Conservation (phyloP, 2,329 filamentous ascomycete species). For the Chrysosporium keratinophilum region DNA sequence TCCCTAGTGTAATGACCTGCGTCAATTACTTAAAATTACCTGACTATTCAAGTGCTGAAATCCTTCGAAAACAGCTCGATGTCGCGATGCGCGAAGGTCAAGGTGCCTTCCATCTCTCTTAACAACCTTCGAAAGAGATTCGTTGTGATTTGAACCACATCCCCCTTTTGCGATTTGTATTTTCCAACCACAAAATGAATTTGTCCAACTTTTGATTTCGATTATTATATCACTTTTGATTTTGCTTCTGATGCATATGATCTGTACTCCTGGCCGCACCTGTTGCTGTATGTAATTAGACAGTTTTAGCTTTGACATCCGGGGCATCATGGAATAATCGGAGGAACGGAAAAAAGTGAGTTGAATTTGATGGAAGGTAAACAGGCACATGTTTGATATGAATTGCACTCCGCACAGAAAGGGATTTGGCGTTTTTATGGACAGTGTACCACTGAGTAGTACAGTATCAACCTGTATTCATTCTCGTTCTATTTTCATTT, state of each 20-base stretch:
- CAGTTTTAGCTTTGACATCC: background rate
- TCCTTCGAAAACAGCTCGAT: slow-evolving; percentile 66
- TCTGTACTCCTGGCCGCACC: background rate
- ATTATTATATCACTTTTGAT: background rate
- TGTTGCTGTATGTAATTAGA: slow-evolving; percentile 3
- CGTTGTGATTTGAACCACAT: background rate
- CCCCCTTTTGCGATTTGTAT: background rate
- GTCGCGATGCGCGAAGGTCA: slow-evolving; percentile 91
- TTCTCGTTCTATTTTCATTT: background rate
- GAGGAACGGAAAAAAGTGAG: background rate
- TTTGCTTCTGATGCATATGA: background rate
- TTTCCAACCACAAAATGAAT: background rate
- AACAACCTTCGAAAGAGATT: background rate
- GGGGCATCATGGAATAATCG: slow-evolving; percentile 1
- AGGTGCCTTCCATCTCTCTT: slow-evolving; percentile 91
- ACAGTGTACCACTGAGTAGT: background rate
- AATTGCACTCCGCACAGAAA: background rate
- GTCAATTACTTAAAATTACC: slow-evolving; percentile 98
- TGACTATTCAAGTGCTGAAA: slow-evolving; percentile 72
- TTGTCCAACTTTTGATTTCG: background rate
- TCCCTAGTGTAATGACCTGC: slow-evolving; percentile 99
- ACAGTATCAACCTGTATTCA: background rate
- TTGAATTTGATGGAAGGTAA: background rate
- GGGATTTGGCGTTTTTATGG: slow-evolving; percentile 3
- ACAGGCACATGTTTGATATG: background rate